Evolutionary conservation across 768 basidiomycete genomes (phyloP).

Genomic region (Mycena albidolilacea): DNA sequence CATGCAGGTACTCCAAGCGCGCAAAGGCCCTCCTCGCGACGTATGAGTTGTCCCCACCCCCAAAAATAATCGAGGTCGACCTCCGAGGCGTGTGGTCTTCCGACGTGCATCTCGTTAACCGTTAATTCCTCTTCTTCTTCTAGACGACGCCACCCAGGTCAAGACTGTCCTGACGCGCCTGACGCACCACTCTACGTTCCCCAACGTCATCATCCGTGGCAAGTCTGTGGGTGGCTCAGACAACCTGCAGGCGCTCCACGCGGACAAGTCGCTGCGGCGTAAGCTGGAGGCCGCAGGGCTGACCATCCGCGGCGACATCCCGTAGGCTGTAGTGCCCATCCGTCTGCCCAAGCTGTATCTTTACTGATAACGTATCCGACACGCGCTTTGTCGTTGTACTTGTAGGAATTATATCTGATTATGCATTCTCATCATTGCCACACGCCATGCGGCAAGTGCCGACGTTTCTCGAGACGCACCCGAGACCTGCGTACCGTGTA

Average conservation of each 20-base stretch:
- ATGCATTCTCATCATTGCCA: background rate
- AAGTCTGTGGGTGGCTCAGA: conserved; percentile 78
- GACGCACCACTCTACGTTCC: conserved; percentile 80
- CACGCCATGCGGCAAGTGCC: too few species aligned
- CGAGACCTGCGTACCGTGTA: too few species aligned
- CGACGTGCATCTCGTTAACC: background rate
- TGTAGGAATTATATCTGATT: conserved; percentile 13
- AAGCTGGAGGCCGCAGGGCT: conserved; percentile 67
- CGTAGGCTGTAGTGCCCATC: conserved; percentile 17
- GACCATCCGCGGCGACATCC: conserved; percentile 45
- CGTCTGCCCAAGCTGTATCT: conserved; percentile 28
- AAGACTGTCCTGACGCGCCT: conserved; percentile 78
- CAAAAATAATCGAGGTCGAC: conserved; percentile 84
- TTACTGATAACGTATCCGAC: conserved; percentile 26
- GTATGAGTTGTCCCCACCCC: conserved; percentile 74
- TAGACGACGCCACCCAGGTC: conserved; percentile 75
- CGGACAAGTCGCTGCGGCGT: conserved; percentile 57
- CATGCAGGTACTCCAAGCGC: conserved; percentile 67
- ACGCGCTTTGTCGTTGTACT: conserved; percentile 26
- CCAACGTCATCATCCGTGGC: conserved; percentile 79
- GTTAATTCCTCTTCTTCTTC: conserved; percentile 13
- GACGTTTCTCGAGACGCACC: too few species aligned
- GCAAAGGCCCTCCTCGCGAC: conserved; percentile 75
- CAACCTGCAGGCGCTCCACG: conserved; percentile 67
- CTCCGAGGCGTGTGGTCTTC: conserved; percentile 63